phyloP scores from a whole-genome alignment of 208 protist species.

The Trypanosoma scelopori region DNA sequence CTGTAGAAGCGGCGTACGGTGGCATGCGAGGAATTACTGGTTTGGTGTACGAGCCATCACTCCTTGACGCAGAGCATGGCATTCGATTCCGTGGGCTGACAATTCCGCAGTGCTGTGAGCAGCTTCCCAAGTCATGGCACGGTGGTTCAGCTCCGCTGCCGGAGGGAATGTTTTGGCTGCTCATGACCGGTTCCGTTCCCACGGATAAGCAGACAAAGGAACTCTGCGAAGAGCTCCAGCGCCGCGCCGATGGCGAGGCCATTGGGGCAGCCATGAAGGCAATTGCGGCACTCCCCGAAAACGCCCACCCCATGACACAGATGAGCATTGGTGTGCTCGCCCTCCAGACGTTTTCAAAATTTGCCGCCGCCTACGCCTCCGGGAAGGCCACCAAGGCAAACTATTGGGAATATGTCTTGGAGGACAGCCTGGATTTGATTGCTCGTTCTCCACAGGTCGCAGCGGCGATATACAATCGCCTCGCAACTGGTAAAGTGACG shows the following conservation, averaged over 20 bases:
- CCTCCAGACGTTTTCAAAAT: slow-evolving; percentile 93
- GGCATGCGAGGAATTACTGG: slow-evolving; percentile 96
- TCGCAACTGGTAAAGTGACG: slow-evolving; percentile 45
- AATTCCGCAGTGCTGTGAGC: slow-evolving; percentile 94
- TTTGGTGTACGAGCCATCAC: slow-evolving; percentile 96
- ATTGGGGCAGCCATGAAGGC: slow-evolving; percentile 73
- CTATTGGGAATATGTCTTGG: slow-evolving; percentile 95
- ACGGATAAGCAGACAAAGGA: slow-evolving; percentile 72
- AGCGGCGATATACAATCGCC: slow-evolving; percentile 92
- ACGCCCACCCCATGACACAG: slow-evolving; percentile 97
- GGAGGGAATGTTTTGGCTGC: slow-evolving; percentile 96
- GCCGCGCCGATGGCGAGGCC: slow-evolving; percentile 57
- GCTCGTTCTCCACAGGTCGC: slow-evolving; percentile 88
- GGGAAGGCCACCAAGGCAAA: slow-evolving; percentile 92
- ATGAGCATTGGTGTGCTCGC: slow-evolving; percentile 84
- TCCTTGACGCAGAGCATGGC: slow-evolving; percentile 95
- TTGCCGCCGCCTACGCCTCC: slow-evolving; percentile 89
- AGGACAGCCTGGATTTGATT: slow-evolving; percentile 94
- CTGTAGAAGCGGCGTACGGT: slow-evolving; percentile 90
- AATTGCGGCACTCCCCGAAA: slow-evolving; percentile 88
- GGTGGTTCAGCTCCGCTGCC: slow-evolving; percentile 91
- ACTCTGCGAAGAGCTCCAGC: slow-evolving; percentile 85
- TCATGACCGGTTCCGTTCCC: slow-evolving; percentile 96
- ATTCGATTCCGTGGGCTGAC: slow-evolving; percentile 96
- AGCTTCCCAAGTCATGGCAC: slow-evolving; percentile 82